Percentiles rank a stretch among this genome's conserved stretches.
Evolutionary conservation across 441 rosid genomes (phyloP).

Genomic region (Populus hybrid): DNA sequence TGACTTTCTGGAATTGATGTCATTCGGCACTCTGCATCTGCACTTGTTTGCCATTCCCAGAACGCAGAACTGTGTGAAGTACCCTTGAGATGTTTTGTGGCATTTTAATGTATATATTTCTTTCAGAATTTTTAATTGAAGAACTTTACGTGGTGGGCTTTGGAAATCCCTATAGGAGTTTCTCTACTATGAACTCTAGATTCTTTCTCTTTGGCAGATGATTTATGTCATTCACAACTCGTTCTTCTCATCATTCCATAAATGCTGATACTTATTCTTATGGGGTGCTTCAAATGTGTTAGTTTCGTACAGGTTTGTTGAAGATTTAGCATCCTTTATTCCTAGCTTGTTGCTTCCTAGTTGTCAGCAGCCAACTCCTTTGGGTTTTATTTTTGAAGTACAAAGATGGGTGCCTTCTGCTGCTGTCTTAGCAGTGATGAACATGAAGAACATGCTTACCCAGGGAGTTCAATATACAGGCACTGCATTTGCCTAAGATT

Average conservation of each 20-base stretch:
- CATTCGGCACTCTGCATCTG: background rate
- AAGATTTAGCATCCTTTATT: background rate
- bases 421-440: slow-evolving; percentile 55
- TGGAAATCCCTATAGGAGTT: background rate
- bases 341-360: slow-evolving; percentile 4
- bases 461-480: slow-evolving; percentile 45
- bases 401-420: slow-evolving; percentile 52
- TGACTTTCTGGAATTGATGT: background rate
- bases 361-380: slow-evolving; percentile 5
- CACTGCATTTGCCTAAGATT: slow-evolving; percentile 51
- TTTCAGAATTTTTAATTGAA: too few species aligned
- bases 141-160: background rate
- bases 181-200: background rate
- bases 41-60: background rate
- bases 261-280: background rate
- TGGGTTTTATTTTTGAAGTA: slow-evolving; percentile 7
- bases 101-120: background rate
- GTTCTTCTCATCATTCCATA: background rate
- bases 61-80: background rate
- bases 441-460: slow-evolving; percentile 39
- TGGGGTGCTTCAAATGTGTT: background rate
- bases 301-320: background rate
- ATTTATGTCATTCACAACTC: background rate
- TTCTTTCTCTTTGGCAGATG: background rate
- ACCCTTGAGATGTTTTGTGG: background rate